phyloP scores from a whole-genome alignment of 1,284 basidiomycete species.

The Exsudoporus floridanus region DNA sequence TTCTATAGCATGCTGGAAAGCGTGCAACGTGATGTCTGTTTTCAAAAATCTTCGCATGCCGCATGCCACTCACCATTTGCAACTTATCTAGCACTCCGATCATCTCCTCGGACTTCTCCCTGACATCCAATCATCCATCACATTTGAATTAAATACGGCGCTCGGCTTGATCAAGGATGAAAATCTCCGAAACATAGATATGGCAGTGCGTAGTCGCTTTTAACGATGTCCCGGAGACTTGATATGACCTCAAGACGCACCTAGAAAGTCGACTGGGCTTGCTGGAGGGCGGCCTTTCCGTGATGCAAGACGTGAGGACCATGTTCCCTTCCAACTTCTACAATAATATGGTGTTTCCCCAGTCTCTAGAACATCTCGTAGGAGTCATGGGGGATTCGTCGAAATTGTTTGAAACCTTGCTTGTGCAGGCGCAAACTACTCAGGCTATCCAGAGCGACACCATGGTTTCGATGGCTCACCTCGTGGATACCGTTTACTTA shows the following conservation, averaged over 20 bases:
- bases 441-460: conserved; percentile 39
- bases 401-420: conserved; percentile 27
- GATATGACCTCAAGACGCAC: conserved; percentile 26
- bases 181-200: conserved; percentile 27
- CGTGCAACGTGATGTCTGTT: conserved; percentile 26
- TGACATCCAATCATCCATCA: conserved; percentile 27
- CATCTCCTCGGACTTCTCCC: conserved; percentile 31
- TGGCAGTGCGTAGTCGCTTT: conserved; percentile 19
- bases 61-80: conserved; percentile 2
- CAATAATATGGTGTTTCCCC: conserved; percentile 3
- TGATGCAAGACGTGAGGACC: conserved; percentile 31
- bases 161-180: conserved; percentile 34
- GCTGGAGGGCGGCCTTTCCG: conserved; percentile 28
- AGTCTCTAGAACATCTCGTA: conserved; percentile 31
- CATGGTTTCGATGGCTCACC: conserved; percentile 34
- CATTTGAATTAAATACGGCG: conserved; percentile 24
- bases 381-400: conserved; percentile 24
- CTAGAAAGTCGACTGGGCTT: conserved; percentile 24
- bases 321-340: background rate
- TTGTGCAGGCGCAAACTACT: conserved; percentile 31
- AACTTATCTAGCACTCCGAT: conserved; percentile 26
- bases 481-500: conserved; percentile 38
- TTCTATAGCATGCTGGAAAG: conserved; percentile 26
- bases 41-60: background rate
- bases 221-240: conserved; percentile 3